Evolutionary conservation across 768 basidiomycete genomes (phyloP).

Genomic region (Lentinula aciculospora): DNA sequence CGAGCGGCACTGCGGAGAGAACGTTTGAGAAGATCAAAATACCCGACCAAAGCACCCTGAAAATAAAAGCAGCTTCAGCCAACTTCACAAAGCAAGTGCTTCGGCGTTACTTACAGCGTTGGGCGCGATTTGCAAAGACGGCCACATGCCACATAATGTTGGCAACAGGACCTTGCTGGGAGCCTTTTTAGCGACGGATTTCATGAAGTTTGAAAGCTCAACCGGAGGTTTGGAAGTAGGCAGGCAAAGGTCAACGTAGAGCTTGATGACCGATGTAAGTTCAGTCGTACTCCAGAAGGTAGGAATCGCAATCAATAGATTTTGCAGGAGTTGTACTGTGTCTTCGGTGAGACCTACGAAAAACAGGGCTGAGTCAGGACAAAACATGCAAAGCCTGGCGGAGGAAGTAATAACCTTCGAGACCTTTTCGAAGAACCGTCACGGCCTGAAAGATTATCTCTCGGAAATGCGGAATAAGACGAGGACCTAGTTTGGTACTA

Average conservation of each 20-base stretch:
- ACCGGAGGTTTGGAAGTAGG: slow-evolving; percentile 26
- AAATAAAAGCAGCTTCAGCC: not conserved
- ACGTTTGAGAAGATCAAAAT: slow-evolving; percentile 66
- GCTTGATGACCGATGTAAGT: slow-evolving; percentile 45
- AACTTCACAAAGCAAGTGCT: no score
- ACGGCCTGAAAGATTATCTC: slow-evolving; percentile 60
- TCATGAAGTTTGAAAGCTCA: slow-evolving; percentile 43
- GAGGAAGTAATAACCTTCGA: slow-evolving; percentile 25
- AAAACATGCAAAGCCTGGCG: not conserved
- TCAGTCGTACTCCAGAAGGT: slow-evolving; percentile 74
- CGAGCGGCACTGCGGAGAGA: slow-evolving; percentile 61
- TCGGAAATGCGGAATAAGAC: slow-evolving; percentile 82
- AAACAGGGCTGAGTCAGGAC: slow-evolving; percentile 1
- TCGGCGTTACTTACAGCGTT: slow-evolving; percentile 32
- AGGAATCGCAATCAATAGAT: slow-evolving; percentile 71
- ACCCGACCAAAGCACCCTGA: slow-evolving; percentile 37
- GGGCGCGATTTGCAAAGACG: slow-evolving; percentile 23
- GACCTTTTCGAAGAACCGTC: slow-evolving; percentile 35
- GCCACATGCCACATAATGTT: slow-evolving; percentile 58
- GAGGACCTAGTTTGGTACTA: slow-evolving; percentile 77
- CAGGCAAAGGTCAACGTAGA: slow-evolving; percentile 45
- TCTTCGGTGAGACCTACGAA: slow-evolving; percentile 25
- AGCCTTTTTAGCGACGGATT: slow-evolving; percentile 63
- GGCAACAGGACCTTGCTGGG: slow-evolving; percentile 65
- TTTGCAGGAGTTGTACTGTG: slow-evolving; percentile 48